A percentile compares a stretch with the other conserved stretches of the same genome.
These are phyloP conservation scores for Mimosa pudica DNA, from an alignment of 306 rosid species.

Conservation along the genomic window DNA sequence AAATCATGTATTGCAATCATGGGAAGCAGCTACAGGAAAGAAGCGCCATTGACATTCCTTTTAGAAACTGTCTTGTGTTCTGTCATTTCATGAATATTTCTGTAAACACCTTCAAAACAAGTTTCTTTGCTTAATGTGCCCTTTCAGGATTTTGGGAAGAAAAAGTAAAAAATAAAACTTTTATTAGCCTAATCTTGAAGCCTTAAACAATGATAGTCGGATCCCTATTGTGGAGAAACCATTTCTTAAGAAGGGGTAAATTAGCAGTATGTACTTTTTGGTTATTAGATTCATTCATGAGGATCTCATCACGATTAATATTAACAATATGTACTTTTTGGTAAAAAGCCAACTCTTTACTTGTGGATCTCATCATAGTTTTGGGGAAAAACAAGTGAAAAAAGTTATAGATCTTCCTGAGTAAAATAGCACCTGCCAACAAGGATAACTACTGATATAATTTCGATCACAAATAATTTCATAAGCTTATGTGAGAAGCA, in stretches of 20 bases:
- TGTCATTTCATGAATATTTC: slow-evolving; percentile 8
- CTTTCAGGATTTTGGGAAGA: background rate
- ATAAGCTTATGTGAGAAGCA: slow-evolving; percentile 3
- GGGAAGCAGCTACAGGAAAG: slow-evolving; percentile 79
- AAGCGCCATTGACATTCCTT: slow-evolving; percentile 52
- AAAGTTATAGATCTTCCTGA: background rate
- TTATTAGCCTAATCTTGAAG: background rate
- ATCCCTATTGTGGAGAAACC: background rate
- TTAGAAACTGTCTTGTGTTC: background rate
- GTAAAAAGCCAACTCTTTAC: too few species aligned
- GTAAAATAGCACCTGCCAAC: background rate
- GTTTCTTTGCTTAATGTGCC: background rate
- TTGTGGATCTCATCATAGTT: too few species aligned
- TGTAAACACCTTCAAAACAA: slow-evolving; percentile 13
- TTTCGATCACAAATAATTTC: background rate
- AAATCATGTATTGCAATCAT: slow-evolving; percentile 64
- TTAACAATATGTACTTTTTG: too few species aligned
- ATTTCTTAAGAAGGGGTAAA: too few species aligned
- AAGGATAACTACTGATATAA: background rate
- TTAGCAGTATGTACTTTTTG: too few species aligned
- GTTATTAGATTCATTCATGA: too few species aligned
- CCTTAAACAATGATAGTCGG: background rate
- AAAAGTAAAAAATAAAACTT: background rate
- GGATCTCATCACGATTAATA: too few species aligned
- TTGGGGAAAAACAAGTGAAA: background rate